Evolutionary conservation across 2,329 filamentous ascomycete genomes (phyloP), one percentile per base, ranked within the genome.

Genomic region (Chaetoscypha palmicola): DNA sequence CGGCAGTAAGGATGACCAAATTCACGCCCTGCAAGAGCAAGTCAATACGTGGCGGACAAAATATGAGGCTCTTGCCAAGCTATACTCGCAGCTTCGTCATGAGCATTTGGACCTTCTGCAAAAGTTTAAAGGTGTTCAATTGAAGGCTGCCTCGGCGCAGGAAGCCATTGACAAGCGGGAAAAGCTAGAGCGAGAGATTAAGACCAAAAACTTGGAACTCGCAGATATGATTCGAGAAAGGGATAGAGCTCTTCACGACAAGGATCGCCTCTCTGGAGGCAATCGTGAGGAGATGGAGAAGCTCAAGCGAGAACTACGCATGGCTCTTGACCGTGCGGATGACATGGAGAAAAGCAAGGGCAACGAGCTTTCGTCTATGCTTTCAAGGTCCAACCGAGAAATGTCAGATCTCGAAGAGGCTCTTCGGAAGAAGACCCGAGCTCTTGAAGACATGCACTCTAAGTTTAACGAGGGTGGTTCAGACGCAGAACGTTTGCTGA

Each of bases 121-220:
- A 61, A 97, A 94, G 62, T 97, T 95, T 69, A 98, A 98, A 74
- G 75, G 82, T 5, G 86, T 96, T 28, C 94, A 97, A 64, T 75
- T 97, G 51, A 98, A 97, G 73, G 92, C 92, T 1, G 89, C 91
- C 12, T 97, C 90, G 4, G 92, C 92, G 0, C 91, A 97, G 62
- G 92, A 98, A 68, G 92, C 92, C 1, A 95, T 97, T 51, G 92
- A 97, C 45, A 82, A 79, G 56, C 83, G 91, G 7, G 92, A 98
- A 69, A 95, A 94, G 71, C 75, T 98, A 41, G 89, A 97, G 69
- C 84, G 91, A 24, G 92, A 98, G 68, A 85, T 98, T 64, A 98
- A 98, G 77, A 96, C 91, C 22, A 98, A 98, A 77, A 98, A 98
- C 62, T 72, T 98, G n/a, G 92, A 98, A 65, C 69, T 98, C 49